phyloP scores from a whole-genome alignment of 345 rosid genomes.

The Rhizophora mangle region DNA sequence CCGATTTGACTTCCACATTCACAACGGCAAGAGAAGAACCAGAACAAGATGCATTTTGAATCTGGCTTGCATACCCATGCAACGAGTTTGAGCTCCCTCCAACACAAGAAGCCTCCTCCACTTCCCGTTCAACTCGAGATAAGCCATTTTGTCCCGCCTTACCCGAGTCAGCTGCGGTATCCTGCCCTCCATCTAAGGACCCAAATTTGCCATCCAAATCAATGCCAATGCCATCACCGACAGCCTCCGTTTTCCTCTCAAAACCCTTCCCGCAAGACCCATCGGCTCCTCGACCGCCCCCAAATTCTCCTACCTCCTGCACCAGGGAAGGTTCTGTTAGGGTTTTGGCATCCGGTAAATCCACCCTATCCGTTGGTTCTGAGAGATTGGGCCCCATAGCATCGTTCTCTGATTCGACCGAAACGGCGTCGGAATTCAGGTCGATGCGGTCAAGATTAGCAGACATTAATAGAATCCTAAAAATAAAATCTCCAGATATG shows the following conservation, averaged over 20 bases:
- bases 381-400: constrained; percentile 1
- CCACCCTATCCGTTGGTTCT: neutral
- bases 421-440: constrained; percentile 37
- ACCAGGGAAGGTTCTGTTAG: constrained; percentile 15
- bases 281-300: constrained; percentile 8
- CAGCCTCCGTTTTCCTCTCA: constrained; percentile 8
- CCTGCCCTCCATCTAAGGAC: constrained; percentile 4
- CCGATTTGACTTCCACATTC: constrained; percentile 5
- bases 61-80: neutral
- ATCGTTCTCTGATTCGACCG: constrained; percentile 23
- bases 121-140: neutral
- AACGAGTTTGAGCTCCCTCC: neutral
- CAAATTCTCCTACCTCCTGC: constrained; percentile 6
- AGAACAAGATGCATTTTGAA: constrained; percentile 2
- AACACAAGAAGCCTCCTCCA: neutral
- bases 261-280: neutral
- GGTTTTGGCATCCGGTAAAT: constrained; percentile 16
- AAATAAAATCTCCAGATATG: neutral
- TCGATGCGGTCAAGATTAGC: constrained; percentile 30
- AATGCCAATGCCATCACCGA: constrained; percentile 2
- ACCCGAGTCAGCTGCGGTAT: constrained; percentile 1
- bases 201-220: constrained; percentile 16
- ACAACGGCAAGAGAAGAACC: neutral
- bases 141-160: neutral
- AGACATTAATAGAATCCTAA: constrained; percentile 35